These are phyloP conservation scores for Colletotrichum agaves DNA, from an alignment of 2,329 filamentous ascomycete genomes.

Conservation along the genomic window DNA sequence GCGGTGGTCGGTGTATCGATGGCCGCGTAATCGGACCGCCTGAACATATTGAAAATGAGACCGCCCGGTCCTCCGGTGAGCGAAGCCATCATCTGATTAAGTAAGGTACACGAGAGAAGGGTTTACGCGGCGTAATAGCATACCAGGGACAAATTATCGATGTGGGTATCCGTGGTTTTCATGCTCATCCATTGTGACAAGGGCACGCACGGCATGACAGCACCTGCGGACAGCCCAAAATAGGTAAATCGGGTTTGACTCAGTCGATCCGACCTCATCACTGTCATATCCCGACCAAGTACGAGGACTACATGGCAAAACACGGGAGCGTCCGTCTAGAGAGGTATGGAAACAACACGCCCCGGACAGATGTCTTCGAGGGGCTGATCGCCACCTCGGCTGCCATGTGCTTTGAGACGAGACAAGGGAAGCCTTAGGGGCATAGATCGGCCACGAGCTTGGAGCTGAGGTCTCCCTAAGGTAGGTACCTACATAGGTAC, in stretches of 20 bases:
- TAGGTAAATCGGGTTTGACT: too few species aligned
- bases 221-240: too few species aligned
- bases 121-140: too few species aligned
- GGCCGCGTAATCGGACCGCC: slow-evolving; percentile 20
- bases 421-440: neutral
- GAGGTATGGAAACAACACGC: neutral
- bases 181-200: too few species aligned
- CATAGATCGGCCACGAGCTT: neutral
- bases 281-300: neutral
- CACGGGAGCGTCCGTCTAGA: neutral
- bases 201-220: too few species aligned
- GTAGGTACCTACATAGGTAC: neutral
- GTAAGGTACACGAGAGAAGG: too few species aligned
- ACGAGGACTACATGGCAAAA: neutral
- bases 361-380: neutral
- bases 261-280: neutral
- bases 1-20: neutral
- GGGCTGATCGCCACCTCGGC: neutral
- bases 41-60: neutral
- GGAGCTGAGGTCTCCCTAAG: too few species aligned
- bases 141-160: too few species aligned
- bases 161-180: too few species aligned
- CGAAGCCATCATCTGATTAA: too few species aligned
- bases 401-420: slow-evolving; percentile 1
- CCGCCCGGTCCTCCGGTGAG: too few species aligned